phyloP scores from a whole-genome alignment of 2,329 filamentous ascomycete species.

The Aspergillus ustus region DNA sequence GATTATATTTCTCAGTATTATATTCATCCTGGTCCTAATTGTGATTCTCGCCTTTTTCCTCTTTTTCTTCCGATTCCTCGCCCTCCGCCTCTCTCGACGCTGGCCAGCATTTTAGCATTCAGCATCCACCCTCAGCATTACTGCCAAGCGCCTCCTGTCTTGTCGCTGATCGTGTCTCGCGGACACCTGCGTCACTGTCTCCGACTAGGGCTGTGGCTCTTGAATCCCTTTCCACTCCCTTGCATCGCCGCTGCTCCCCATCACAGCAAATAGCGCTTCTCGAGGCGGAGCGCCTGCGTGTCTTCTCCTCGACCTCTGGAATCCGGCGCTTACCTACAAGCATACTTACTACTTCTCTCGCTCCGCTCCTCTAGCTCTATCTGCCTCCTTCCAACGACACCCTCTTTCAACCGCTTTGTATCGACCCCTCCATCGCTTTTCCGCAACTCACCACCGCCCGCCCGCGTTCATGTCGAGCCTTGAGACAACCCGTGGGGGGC shows the following conservation, averaged over 20 bases:
- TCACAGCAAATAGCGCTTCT: slow-evolving; percentile 23
- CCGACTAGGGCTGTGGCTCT: slow-evolving; percentile 31
- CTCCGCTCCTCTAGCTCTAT: slow-evolving; percentile 12
- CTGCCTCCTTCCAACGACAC: slow-evolving; percentile 13
- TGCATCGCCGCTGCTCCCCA: slow-evolving; percentile 26
- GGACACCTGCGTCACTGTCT: slow-evolving; percentile 32
- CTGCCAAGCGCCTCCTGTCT: slow-evolving; percentile 29
- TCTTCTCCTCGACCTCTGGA: slow-evolving; percentile 23
- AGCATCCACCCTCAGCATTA: slow-evolving; percentile 31
- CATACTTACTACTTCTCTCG: slow-evolving; percentile 17
- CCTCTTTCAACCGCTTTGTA: slow-evolving; percentile 7
- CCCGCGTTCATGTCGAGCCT: slow-evolving; percentile 34
- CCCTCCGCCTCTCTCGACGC: not conserved
- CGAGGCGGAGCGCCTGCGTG: slow-evolving; percentile 25
- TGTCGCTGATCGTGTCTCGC: slow-evolving; percentile 29
- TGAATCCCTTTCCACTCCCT: slow-evolving; percentile 31
- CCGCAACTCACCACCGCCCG: slow-evolving; percentile 22
- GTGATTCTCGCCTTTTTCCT: slow-evolving; percentile 14
- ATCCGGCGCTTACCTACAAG: slow-evolving; percentile 24
- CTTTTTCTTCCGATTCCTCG: slow-evolving; percentile 1
- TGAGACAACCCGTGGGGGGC: slow-evolving; percentile 29
- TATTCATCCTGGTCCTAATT: slow-evolving; percentile 8
- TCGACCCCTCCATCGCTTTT: slow-evolving; percentile 21
- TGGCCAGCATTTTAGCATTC: slow-evolving; percentile 11
- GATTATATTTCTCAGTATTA: slow-evolving; percentile 6